Evolutionary conservation across 2,329 filamentous ascomycete species (phyloP).

Genomic region (Trichoderma citrinoviride): DNA sequence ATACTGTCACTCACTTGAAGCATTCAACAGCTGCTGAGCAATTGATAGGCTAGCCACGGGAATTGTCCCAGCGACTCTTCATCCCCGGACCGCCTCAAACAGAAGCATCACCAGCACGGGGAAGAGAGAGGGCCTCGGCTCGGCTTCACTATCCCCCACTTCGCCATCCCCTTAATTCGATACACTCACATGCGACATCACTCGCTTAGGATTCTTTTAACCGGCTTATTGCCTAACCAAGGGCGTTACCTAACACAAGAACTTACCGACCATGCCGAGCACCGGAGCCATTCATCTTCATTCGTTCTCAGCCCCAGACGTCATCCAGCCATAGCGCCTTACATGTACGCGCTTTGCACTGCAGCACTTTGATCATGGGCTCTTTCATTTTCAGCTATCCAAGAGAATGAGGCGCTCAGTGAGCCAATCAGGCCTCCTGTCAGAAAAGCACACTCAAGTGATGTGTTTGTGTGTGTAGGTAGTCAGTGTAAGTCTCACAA

Average conservation of each 20-base stretch:
- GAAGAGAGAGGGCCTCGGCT: too few relatives aligned
- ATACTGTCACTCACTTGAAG: too few relatives aligned
- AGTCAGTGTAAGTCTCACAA: neutral
- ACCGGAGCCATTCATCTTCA: neutral
- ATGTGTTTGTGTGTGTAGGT: neutral
- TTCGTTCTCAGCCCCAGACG: neutral
- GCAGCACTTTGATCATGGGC: neutral
- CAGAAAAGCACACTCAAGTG: too few relatives aligned
- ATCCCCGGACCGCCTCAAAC: too few relatives aligned
- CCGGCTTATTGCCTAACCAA: rapidly evolving
- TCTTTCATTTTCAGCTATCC: neutral
- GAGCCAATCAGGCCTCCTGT: too few relatives aligned
- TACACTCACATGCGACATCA: neutral
- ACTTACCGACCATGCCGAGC: neutral
- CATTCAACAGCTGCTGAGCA: too few relatives aligned
- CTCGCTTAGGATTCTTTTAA: neutral
- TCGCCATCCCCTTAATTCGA: neutral
- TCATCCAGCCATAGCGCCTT: neutral
- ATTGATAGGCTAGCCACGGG: too few relatives aligned
- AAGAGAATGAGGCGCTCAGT: neutral
- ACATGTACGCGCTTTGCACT: neutral
- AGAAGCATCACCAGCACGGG: too few relatives aligned
- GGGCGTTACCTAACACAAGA: neutral
- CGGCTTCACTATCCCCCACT: neutral
- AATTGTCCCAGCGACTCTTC: too few relatives aligned